phyloP scores from a whole-genome alignment of 176 grass and related monocot species.

The Poa pratensis region DNA sequence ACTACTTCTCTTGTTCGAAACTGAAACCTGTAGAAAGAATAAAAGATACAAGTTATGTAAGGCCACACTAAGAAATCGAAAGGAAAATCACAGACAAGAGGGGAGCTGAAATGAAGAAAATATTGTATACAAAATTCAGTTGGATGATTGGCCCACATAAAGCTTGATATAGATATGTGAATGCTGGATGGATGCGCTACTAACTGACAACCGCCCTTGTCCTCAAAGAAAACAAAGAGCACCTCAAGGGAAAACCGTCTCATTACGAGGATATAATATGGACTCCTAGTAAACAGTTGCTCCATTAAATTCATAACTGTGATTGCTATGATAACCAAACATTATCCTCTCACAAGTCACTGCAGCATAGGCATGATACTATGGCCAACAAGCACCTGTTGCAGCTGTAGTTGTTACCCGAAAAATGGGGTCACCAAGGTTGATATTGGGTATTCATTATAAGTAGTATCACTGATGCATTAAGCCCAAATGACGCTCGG shows the following conservation, averaged over 20 bases:
- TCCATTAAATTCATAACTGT: background rate
- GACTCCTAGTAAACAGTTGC: background rate
- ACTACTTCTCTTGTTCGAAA: background rate
- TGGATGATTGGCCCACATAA: background rate
- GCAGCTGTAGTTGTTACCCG: background rate
- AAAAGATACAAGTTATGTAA: background rate
- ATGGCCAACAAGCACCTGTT: background rate
- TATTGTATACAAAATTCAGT: background rate
- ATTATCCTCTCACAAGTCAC: background rate
- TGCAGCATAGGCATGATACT: background rate
- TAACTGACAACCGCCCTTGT: background rate
- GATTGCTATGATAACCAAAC: background rate
- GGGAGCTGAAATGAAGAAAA: background rate
- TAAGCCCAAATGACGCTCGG: background rate
- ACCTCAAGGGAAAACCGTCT: background rate
- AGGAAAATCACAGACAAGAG: background rate
- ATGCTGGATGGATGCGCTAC: background rate
- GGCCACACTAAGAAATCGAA: background rate
- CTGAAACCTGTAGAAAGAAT: background rate
- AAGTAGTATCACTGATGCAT: background rate
- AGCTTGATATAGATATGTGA: background rate
- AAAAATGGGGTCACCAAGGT: background rate
- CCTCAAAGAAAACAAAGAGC: background rate
- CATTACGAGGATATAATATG: background rate
- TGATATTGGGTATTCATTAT: background rate